Evolutionary conservation across 352 stramenopile species (phyloP).

Genomic region (Pythium rishiriense): DNA sequence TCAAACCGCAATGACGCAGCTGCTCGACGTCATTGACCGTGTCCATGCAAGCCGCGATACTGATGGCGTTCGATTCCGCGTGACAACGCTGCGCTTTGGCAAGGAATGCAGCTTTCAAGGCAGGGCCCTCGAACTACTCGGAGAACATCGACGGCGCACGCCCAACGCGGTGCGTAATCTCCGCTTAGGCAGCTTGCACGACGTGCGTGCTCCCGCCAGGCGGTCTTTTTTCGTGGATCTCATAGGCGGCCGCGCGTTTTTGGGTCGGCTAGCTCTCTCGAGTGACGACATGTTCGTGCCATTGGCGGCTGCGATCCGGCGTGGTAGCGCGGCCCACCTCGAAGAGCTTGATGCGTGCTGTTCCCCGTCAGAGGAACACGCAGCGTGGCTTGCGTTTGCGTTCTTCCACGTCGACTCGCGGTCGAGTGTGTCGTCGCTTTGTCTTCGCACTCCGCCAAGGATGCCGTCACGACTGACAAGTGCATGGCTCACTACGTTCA

Average conservation of each 20-base stretch:
- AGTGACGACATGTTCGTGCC: neutral
- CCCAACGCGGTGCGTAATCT: neutral
- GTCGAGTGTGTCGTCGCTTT: constrained; percentile 30
- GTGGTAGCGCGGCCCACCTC: neutral
- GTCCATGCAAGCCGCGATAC: neutral
- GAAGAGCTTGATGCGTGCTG: constrained; percentile 7
- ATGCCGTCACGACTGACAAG: neutral
- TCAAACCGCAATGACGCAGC: constrained; percentile 6
- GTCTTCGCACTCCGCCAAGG: constrained; percentile 9
- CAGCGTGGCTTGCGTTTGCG: constrained; percentile 42
- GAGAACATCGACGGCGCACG: neutral
- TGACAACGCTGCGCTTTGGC: constrained; percentile 7
- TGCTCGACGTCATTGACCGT: constrained; percentile 5
- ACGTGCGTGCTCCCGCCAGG: neutral
- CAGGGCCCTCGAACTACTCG: constrained; percentile 6
- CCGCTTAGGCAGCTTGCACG: neutral
- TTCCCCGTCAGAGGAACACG: neutral
- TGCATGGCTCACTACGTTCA: constrained; percentile 14
- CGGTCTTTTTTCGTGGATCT: neutral
- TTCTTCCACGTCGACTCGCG: constrained; percentile 44
- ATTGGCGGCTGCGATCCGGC: constrained; percentile 2
- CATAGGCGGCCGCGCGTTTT: neutral
- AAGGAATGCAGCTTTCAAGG: neutral
- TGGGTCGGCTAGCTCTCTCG: neutral
- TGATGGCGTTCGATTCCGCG: neutral